Conservation (phyloP, 495 filamentous ascomycete genomes). For the Elasticomyces elasticus region DNA sequence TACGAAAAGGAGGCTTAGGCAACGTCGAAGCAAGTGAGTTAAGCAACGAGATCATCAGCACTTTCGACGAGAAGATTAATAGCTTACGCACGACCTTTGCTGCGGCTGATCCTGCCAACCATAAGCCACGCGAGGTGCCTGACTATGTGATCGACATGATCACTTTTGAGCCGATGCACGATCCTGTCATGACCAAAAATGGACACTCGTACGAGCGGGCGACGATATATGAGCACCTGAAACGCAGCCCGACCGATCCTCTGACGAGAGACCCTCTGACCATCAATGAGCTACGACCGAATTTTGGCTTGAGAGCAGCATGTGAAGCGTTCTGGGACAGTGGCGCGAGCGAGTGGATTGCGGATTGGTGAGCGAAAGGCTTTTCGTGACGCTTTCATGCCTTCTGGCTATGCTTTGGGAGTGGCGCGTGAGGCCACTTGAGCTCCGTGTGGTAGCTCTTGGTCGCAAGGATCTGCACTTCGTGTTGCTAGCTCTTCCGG, state of each 20-base stretch:
- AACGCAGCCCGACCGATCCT: conserved; percentile 64
- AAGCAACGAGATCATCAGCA: conserved; percentile 36
- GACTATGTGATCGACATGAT: conserved; percentile 86
- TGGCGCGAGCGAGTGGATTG: conserved; percentile 73
- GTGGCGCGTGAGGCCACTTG: too few relatives aligned
- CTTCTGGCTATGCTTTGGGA: too few relatives aligned
- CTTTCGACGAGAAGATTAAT: conserved; percentile 44
- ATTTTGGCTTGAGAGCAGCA: conserved; percentile 71
- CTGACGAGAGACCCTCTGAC: conserved; percentile 66
- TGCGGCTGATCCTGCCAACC: conserved; percentile 44
- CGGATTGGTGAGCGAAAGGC: conserved; percentile 51
- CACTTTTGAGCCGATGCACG: conserved; percentile 84
- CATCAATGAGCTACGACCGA: conserved; percentile 66
- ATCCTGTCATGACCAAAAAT: conserved; percentile 65
- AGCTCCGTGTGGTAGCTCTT: too few relatives aligned
- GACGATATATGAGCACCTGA: conserved; percentile 78
- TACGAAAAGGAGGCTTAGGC: conserved; percentile 22
- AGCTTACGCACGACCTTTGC: conserved; percentile 54
- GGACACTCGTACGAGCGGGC: conserved; percentile 84
- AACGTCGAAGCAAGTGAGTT: conserved; percentile 41
- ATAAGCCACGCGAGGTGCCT: conserved; percentile 52
- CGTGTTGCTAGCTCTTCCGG: too few relatives aligned
- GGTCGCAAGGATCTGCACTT: too few relatives aligned
- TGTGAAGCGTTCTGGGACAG: conserved; percentile 73
- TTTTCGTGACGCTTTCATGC: too few relatives aligned